These are phyloP conservation scores for Pichia sp. DNA, from an alignment of 1,139 yeast species.

Conservation along the genomic window DNA sequence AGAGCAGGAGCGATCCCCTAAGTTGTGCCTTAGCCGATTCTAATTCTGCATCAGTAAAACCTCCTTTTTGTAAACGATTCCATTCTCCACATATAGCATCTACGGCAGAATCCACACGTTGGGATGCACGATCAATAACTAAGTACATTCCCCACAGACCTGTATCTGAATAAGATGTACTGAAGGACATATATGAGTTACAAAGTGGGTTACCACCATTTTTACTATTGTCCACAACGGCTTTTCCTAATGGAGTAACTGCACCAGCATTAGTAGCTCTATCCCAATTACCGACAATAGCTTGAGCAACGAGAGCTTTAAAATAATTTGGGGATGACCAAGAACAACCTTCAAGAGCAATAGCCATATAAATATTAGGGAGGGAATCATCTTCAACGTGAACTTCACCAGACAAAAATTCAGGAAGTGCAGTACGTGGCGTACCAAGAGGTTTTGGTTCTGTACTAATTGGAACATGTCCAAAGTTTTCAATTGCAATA, in stretches of 20 bases:
- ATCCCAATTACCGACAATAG: constrained; percentile 96
- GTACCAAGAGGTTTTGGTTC: constrained; percentile 66
- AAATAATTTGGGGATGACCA: constrained; percentile 97
- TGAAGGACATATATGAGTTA: constrained; percentile 91
- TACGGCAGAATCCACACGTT: constrained; percentile 59
- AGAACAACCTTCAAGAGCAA: constrained; percentile 96
- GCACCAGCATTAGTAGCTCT: constrained; percentile 80
- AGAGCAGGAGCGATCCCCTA: constrained; percentile 82
- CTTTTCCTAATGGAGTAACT: constrained; percentile 64
- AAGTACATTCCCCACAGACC: constrained; percentile 97
- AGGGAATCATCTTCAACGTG: constrained; percentile 75
- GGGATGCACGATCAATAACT: constrained; percentile 67
- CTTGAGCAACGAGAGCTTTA: constrained; percentile 93
- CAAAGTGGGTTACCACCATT: constrained; percentile 55
- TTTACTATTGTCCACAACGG: constrained; percentile 47
- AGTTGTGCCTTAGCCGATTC: constrained; percentile 91
- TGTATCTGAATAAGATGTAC: constrained; percentile 94
- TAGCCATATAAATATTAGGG: constrained; percentile 86
- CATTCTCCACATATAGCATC: constrained; percentile 81
- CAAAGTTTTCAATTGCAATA: constrained; percentile 71
- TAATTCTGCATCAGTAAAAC: constrained; percentile 77
- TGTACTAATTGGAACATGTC: constrained; percentile 63
- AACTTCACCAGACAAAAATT: constrained; percentile 80
- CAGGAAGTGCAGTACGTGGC: constrained; percentile 69
- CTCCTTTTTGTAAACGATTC: constrained; percentile 74